These are phyloP conservation scores for Powellomyces hirtus DNA, from an alignment of 192 early-diverging fungal species.

Conservation along the genomic window DNA sequence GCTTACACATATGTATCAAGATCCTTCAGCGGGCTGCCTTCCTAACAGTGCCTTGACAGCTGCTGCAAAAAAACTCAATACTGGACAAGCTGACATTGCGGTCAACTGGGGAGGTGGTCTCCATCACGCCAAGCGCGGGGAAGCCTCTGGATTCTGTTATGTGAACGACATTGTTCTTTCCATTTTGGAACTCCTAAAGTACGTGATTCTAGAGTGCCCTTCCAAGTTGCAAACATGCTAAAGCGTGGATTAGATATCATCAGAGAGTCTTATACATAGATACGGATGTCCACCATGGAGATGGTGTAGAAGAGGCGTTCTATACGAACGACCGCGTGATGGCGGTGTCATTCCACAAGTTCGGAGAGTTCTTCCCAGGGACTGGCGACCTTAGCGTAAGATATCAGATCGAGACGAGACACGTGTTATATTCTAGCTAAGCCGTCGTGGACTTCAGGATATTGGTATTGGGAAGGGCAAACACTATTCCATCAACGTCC, in stretches of 20 bases:
- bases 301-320: slow-evolving; percentile 96
- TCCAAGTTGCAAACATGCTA: background rate
- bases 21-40: background rate
- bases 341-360: slow-evolving; percentile 96
- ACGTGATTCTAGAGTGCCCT: slow-evolving; percentile 14
- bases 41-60: slow-evolving; percentile 40
- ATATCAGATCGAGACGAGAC: background rate
- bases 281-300: slow-evolving; percentile 96
- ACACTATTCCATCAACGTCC: slow-evolving; percentile 92
- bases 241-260: slow-evolving; percentile 50
- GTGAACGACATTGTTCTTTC: slow-evolving; percentile 97
- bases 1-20: background rate
- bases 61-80: slow-evolving; percentile 80
- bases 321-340: slow-evolving; percentile 87
- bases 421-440: background rate
- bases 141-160: slow-evolving; percentile 97
- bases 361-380: slow-evolving; percentile 97
- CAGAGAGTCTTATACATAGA: slow-evolving; percentile 90
- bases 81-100: slow-evolving; percentile 83
- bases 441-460: slow-evolving; percentile 53
- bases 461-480: slow-evolving; percentile 89
- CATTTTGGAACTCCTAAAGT: slow-evolving; percentile 81
- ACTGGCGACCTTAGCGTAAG: slow-evolving; percentile 84
- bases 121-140: slow-evolving; percentile 84
- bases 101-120: slow-evolving; percentile 99